These are phyloP conservation scores for Fusarium sp. DNA, from an alignment of 2,329 filamentous ascomycete genomes.

Conservation along the genomic window DNA sequence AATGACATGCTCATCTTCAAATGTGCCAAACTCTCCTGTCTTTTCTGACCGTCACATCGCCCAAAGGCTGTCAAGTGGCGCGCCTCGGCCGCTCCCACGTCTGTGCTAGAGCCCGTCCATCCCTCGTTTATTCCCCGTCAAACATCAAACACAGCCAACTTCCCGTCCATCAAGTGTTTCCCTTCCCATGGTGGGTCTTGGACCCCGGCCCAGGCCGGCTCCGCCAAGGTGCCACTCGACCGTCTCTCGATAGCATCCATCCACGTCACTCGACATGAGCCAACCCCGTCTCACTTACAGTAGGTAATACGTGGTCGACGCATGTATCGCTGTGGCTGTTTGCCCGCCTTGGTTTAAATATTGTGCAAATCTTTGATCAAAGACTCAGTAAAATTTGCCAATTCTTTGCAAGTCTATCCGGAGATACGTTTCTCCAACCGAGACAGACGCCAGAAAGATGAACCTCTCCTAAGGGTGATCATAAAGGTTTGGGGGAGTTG, in stretches of 20 bases:
- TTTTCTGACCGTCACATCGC: constrained; percentile 1
- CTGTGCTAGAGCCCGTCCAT: constrained; percentile 34
- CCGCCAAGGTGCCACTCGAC: constrained; percentile 20
- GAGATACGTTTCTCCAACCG: neutral
- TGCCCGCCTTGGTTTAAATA: neutral
- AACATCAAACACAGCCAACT: constrained; percentile 35
- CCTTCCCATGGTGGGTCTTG: constrained; percentile 24
- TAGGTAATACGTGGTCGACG: constrained; percentile 1
- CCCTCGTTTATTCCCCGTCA: constrained; percentile 32
- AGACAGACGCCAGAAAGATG: neutral
- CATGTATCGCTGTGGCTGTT: neutral
- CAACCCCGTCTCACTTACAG: constrained; percentile 31
- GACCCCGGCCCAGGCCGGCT: constrained; percentile 10
- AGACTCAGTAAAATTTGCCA: neutral
- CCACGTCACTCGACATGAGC: constrained; percentile 34
- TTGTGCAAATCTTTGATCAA: neutral
- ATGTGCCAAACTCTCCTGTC: neutral
- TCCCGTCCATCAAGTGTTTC: constrained; percentile 31
- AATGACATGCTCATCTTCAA: neutral
- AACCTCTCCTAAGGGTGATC: neutral
- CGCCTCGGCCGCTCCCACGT: constrained; percentile 40
- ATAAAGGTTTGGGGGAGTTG: neutral
- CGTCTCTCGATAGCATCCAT: constrained; percentile 33
- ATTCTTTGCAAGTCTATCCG: neutral
- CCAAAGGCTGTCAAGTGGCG: constrained; percentile 28